Percentiles rank a stretch among this genome's conserved stretches.
These are phyloP conservation scores for Scenedesmus sp. DNA, from an alignment of 163 green algal species.

Conservation along the genomic window DNA sequence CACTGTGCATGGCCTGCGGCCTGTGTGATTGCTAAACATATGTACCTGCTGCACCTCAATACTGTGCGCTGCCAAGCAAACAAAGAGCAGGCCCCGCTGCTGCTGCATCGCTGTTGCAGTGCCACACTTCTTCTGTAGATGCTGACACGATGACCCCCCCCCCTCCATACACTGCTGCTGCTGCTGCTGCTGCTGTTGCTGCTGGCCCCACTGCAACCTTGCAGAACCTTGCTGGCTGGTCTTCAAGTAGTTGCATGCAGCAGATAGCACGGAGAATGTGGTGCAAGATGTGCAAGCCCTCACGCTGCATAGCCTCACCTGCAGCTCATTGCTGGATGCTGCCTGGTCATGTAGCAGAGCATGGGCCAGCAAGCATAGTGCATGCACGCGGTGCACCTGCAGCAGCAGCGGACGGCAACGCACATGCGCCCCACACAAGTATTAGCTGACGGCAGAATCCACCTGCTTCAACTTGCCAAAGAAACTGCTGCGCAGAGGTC, in stretches of 20 bases:
- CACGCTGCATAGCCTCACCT: conserved; percentile 48
- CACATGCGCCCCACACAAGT: background rate
- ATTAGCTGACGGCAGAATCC: background rate
- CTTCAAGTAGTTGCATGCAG: background rate
- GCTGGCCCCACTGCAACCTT: background rate
- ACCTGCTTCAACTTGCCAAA: background rate
- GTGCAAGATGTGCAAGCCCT: background rate
- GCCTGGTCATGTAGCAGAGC: conserved; percentile 66
- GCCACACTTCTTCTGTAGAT: background rate
- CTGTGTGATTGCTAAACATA: too few relatives aligned
- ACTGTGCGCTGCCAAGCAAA: too few relatives aligned
- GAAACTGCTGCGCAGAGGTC: too few relatives aligned
- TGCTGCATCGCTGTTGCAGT: background rate
- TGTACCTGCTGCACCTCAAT: too few relatives aligned
- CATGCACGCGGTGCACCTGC: conserved; percentile 58
- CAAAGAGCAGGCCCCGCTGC: background rate
- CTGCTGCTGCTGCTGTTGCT: background rate
- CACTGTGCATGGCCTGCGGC: too few relatives aligned
- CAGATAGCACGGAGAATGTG: background rate
- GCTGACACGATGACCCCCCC: background rate
- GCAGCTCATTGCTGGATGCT: conserved; percentile 65
- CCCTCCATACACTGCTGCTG: background rate
- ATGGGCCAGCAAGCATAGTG: conserved; percentile 65
- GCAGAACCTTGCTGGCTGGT: background rate
- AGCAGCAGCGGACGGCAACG: background rate